Conservation (phyloP, 345 rosid species). For the Passiflora organensis region DNA sequence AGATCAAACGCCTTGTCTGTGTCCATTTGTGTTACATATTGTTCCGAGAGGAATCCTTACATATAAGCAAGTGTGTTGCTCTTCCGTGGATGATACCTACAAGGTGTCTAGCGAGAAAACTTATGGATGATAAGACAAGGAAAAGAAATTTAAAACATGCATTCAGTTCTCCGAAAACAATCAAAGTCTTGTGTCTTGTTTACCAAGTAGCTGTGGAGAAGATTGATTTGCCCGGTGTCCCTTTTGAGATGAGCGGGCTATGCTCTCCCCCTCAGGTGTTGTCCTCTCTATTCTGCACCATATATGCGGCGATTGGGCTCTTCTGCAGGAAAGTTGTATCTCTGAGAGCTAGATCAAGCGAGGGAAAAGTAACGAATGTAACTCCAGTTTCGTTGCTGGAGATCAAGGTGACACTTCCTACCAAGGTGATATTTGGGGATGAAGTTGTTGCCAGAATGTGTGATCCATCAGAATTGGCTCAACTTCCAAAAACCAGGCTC, state of each 20-base stretch:
- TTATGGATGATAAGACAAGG: too few relatives aligned
- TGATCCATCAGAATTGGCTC: constrained; percentile 24
- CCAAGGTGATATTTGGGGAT: constrained; percentile 23
- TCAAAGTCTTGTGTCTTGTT: too few relatives aligned
- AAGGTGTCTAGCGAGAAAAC: too few relatives aligned
- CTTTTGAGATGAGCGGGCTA: constrained; percentile 3
- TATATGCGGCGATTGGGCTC: neutral
- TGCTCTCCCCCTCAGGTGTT: neutral
- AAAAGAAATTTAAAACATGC: too few relatives aligned
- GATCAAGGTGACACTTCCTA: constrained; percentile 28
- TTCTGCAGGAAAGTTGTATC: neutral
- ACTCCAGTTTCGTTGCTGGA: constrained; percentile 30
- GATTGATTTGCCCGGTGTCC: too few relatives aligned
- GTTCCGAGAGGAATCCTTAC: too few relatives aligned
- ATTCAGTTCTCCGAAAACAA: too few relatives aligned
- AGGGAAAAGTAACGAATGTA: constrained; percentile 23
- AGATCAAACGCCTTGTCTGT: too few relatives aligned
- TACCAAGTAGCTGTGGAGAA: too few relatives aligned
- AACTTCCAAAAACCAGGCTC: constrained; percentile 23
- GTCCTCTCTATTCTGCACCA: neutral
- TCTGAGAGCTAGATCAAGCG: constrained; percentile 15
- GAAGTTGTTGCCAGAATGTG: constrained; percentile 3
- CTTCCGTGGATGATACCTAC: too few relatives aligned
- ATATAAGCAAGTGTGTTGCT: too few relatives aligned
- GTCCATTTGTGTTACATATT: too few relatives aligned